Evolutionary conservation across 139 green algal species (phyloP), one percentile per base, ranked within the genome.

Genomic region (Auxenochlorella pyrenoidosa): DNA sequence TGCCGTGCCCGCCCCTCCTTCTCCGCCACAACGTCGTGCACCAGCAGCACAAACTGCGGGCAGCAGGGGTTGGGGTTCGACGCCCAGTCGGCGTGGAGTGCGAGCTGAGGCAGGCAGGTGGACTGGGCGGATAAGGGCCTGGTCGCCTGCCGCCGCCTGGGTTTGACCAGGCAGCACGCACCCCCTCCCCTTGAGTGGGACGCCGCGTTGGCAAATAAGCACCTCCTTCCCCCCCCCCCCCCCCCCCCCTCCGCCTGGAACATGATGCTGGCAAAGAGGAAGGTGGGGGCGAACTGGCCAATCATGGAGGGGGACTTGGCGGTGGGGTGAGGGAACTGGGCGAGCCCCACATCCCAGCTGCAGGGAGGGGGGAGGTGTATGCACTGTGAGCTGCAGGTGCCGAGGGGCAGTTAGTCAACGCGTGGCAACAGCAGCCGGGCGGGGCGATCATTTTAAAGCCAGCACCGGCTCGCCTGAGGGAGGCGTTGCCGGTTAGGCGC

Each of bases 201-300:
- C n/a, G n/a, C n/a, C n/a, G n/a, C n/a, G n/a, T n/a, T n/a, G n/a
- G n/a, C n/a, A n/a, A n/a, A n/a, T n/a, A n/a, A n/a, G n/a, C n/a
- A n/a, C n/a, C n/a, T n/a, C n/a, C n/a, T n/a, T n/a, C n/a, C n/a
- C n/a, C n/a, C n/a, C n/a, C n/a, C n/a, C n/a, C n/a, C n/a, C n/a
- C n/a, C n/a, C n/a, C n/a, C n/a, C n/a, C n/a, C n/a, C n/a, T n/a
- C n/a, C n/a, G 18, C 95, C 58, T 91, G 87, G 88, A 97, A 97
- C 90, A 97, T 94, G 59, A 91, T 92, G 26, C 87, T 90, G 16
- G 94, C 92, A 75, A 97, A 94, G 2, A 97, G 83, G 80, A 97
- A 97, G 70, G 86, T 91, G 41, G 92, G 86, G 3, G 87, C 93
- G 65, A 94, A 84, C 54, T 82, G 76, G 32, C 60, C 93, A 6